Evolutionary conservation across 139 green algal species (phyloP).

Genomic region (Gonium pectorale): DNA sequence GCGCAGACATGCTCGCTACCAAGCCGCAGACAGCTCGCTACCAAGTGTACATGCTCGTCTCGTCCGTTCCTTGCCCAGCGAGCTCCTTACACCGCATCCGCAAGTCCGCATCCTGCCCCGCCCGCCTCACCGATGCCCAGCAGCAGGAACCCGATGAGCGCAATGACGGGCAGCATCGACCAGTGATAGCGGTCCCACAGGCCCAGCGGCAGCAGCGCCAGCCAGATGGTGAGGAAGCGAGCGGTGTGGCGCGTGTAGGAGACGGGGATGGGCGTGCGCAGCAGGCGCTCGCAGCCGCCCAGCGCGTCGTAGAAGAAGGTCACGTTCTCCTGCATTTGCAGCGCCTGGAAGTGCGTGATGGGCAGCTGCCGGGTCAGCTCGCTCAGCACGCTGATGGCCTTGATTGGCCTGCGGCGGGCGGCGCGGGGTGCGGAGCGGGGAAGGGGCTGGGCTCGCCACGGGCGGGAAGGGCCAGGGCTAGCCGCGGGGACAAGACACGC

Average conservation of each 20-base stretch:
- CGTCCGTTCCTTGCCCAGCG: too few species aligned
- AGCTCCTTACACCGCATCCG: too few species aligned
- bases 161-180: constrained; percentile 69
- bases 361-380: constrained; percentile 42
- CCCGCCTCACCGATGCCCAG: constrained; percentile 71
- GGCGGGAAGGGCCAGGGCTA: too few species aligned
- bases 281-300: constrained; percentile 77
- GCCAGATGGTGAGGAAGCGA: constrained; percentile 81
- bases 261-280: constrained; percentile 79
- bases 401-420: constrained; percentile 7
- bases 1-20: too few species aligned
- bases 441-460: too few species aligned
- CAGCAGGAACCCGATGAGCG: constrained; percentile 81
- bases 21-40: too few species aligned
- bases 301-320: constrained; percentile 76
- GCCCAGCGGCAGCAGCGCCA: constrained; percentile 75
- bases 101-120: too few species aligned
- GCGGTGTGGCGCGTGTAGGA: constrained; percentile 82
- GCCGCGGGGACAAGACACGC: too few species aligned
- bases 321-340: constrained; percentile 54
- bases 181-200: constrained; percentile 80
- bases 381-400: constrained; percentile 38
- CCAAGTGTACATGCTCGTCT: too few species aligned
- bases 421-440: too few species aligned
- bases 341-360: constrained; percentile 29